These are phyloP conservation scores for Vinca minor DNA, from an alignment of 257 asterid species.

Conservation along the genomic window DNA sequence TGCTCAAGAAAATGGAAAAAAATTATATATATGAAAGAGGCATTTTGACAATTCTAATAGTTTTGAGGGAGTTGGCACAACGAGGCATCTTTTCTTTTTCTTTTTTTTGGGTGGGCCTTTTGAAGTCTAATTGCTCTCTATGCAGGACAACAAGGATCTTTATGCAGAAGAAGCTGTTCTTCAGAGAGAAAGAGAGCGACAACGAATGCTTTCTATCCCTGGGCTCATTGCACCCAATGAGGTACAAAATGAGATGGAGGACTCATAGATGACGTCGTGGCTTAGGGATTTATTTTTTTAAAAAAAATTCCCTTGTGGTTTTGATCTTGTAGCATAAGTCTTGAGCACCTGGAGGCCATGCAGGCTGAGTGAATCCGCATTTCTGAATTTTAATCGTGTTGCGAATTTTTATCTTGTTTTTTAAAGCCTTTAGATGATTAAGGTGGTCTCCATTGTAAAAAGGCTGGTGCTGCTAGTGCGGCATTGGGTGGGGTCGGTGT, in stretches of 20 bases:
- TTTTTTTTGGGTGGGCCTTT: no score
- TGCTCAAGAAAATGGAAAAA: no score
- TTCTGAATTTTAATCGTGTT: slow-evolving; percentile 1
- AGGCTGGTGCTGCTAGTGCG: slow-evolving; percentile 24
- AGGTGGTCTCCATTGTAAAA: not conserved
- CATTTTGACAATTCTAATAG: not conserved
- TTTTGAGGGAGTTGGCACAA: not conserved
- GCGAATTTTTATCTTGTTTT: slow-evolving; percentile 6
- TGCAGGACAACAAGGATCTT: slow-evolving; percentile 91
- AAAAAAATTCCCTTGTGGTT: slow-evolving; percentile 4
- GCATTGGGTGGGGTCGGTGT: slow-evolving; percentile 29
- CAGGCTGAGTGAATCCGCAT: slow-evolving; percentile 9
- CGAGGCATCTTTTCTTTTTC: not conserved
- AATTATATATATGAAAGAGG: no score
- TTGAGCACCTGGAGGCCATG: slow-evolving; percentile 8
- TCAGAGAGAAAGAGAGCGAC: slow-evolving; percentile 75
- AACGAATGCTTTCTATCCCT: slow-evolving; percentile 78
- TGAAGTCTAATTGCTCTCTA: not conserved
- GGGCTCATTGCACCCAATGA: slow-evolving; percentile 90
- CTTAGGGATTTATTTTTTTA: slow-evolving; percentile 8
- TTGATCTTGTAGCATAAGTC: not conserved
- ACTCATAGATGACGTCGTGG: slow-evolving; percentile 30
- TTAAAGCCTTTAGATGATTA: not conserved
- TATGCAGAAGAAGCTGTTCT: slow-evolving; percentile 93
- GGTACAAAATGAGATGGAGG: slow-evolving; percentile 88